Evolutionary conservation across 2,329 filamentous ascomycete genomes (phyloP).

Genomic region (Ceratocystis cacaofunesta): DNA sequence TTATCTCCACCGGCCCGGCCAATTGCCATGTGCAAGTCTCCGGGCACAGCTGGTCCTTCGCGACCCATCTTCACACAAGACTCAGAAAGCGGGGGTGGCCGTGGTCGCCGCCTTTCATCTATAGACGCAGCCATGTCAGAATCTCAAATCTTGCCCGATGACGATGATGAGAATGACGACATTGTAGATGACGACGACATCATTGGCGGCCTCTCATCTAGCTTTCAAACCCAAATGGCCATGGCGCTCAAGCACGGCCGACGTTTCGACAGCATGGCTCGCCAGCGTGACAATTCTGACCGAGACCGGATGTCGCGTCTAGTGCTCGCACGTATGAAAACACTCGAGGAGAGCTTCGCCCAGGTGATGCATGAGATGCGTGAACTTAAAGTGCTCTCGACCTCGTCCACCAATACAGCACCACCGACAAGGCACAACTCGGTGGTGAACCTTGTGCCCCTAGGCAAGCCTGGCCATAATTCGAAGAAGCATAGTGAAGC

Average conservation of each 20-base stretch:
- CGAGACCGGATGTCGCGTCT: conserved; percentile 62
- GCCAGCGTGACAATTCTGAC: conserved; percentile 28
- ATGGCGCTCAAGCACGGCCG: conserved; percentile 47
- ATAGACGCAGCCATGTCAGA: conserved; percentile 61
- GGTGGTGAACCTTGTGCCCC: conserved; percentile 20
- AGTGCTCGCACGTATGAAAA: conserved; percentile 82
- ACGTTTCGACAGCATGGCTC: conserved; percentile 34
- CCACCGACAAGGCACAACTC: conserved; percentile 38
- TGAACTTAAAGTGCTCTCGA: conserved; percentile 34
- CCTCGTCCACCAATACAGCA: conserved; percentile 26
- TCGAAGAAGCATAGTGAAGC: not conserved
- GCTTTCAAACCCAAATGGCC: conserved; percentile 69
- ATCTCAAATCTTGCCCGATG: conserved; percentile 45
- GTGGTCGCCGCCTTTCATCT: conserved; percentile 39
- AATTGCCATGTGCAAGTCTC: conserved; percentile 30
- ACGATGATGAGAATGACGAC: conserved; percentile 18
- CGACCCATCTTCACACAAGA: conserved; percentile 1
- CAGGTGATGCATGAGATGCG: conserved; percentile 75
- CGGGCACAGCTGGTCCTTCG: conserved; percentile 19
- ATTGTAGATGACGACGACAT: conserved; percentile 33
- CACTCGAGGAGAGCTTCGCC: conserved; percentile 75
- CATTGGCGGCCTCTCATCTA: conserved; percentile 51
- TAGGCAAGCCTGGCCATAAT: not conserved
- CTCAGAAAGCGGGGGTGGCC: conserved; percentile 17
- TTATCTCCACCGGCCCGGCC: conserved; percentile 39